phyloP scores from a whole-genome alignment of 345 rosid genomes.

The Dipteronia dyeriana region DNA sequence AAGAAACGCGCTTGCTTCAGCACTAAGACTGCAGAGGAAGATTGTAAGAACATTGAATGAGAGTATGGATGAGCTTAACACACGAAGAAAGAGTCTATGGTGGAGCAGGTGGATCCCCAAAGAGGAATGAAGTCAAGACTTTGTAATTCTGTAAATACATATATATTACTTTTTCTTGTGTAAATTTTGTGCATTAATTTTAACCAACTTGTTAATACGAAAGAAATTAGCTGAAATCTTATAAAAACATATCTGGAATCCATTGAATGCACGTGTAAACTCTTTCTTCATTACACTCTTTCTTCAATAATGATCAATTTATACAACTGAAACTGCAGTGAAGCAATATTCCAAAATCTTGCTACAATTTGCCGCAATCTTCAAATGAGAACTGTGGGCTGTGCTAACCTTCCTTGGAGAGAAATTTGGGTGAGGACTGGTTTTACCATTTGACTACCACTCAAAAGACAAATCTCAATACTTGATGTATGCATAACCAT shows the following conservation, averaged over 20 bases:
- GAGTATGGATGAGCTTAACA: conserved; percentile 77
- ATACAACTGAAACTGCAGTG: conserved; percentile 22
- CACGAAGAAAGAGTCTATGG: conserved; percentile 79
- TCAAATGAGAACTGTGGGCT: neutral
- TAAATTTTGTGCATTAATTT: conserved; percentile 31
- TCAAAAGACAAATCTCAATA: too few species aligned
- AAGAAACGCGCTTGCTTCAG: conserved; percentile 81
- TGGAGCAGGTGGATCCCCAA: conserved; percentile 97
- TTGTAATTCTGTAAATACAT: conserved; percentile 25
- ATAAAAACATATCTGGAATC: conserved; percentile 32
- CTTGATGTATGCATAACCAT: too few species aligned
- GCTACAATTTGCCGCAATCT: neutral
- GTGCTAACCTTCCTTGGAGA: neutral
- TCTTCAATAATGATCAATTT: conserved; percentile 3
- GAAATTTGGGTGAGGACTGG: neutral
- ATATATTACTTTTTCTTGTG: conserved; percentile 1
- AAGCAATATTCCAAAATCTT: conserved; percentile 14
- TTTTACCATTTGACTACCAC: neutral
- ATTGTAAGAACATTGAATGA: conserved; percentile 61
- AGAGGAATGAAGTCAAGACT: conserved; percentile 54
- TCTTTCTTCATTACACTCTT: too few species aligned
- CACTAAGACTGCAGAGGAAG: conserved; percentile 77
- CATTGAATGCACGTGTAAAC: conserved; percentile 26
- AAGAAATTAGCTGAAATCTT: conserved; percentile 33
- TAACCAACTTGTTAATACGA: conserved; percentile 12